phyloP scores from a whole-genome alignment of 176 grass and related monocot genomes.

The Paspalum notatum region DNA sequence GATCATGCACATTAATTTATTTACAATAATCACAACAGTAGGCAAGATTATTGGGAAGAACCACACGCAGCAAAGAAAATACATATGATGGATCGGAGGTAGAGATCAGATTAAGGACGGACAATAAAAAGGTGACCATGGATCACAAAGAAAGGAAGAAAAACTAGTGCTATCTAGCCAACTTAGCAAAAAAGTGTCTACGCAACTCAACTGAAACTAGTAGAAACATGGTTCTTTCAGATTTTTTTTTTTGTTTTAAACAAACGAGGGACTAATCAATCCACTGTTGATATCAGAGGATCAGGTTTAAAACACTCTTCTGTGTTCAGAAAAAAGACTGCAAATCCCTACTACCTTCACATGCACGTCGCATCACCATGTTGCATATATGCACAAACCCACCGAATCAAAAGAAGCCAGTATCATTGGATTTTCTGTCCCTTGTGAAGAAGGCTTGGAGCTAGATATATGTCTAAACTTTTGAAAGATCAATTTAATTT shows the following conservation, averaged over 20 bases:
- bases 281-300: neutral
- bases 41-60: slow-evolving; percentile 8
- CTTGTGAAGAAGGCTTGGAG: neutral
- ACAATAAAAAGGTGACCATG: slow-evolving; percentile 8
- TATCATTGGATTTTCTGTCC: neutral
- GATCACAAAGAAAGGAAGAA: neutral
- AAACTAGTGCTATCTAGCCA: neutral
- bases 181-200: neutral
- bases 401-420: neutral
- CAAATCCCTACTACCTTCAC: neutral
- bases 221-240: neutral
- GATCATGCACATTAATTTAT: neutral
- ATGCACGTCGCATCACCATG: neutral
- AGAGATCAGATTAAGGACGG: neutral
- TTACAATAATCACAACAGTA: slow-evolving; percentile 9
- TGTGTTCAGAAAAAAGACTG: neutral
- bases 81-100: neutral
- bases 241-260: neutral
- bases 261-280: neutral
- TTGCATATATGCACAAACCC: slow-evolving; percentile 6
- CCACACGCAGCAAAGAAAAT: neutral
- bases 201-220: slow-evolving; percentile 6
- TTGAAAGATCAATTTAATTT: neutral
- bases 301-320: neutral
- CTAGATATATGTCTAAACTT: slow-evolving; percentile 12